Evolutionary conservation across 2,329 filamentous ascomycete genomes (phyloP).

Genomic region (Claviceps spartinae): DNA sequence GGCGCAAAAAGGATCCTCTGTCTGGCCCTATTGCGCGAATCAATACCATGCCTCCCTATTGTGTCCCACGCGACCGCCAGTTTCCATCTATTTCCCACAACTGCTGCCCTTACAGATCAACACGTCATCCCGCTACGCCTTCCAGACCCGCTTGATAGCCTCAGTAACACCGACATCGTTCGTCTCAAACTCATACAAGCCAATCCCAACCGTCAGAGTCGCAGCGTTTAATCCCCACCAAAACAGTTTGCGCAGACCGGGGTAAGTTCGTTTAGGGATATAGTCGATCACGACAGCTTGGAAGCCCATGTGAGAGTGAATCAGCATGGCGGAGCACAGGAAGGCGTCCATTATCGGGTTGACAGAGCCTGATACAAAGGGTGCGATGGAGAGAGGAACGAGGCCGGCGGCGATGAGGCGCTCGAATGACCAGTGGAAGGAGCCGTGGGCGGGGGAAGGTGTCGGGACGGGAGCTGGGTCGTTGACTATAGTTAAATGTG

Average conservation of each 20-base stretch:
- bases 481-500: conserved; percentile 49
- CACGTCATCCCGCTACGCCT: conserved; percentile 39
- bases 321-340: conserved; percentile 67
- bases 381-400: conserved; percentile 75
- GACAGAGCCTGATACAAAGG: conserved; percentile 82
- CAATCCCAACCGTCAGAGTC: conserved; percentile 71
- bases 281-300: conserved; percentile 87
- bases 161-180: conserved; percentile 94
- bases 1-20: not conserved
- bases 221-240: conserved; percentile 67
- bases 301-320: conserved; percentile 95
- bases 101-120: not conserved
- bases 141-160: conserved; percentile 80
- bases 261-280: conserved; percentile 59
- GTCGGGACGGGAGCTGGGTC: conserved; percentile 66
- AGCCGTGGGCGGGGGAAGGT: conserved; percentile 67
- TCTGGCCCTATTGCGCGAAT: not conserved
- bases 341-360: conserved; percentile 82
- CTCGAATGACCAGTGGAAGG: conserved; percentile 98
- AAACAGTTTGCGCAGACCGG: conserved; percentile 50
- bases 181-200: conserved; percentile 97
- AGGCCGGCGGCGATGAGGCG: conserved; percentile 68
- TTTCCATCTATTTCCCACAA: not conserved
- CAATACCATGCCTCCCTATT: not conserved
- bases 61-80: not conserved